Percentiles rank a stretch among this genome's conserved stretches.
Evolutionary conservation across 805 yeast species (phyloP).

Genomic region (Saturnispora dispora): DNA sequence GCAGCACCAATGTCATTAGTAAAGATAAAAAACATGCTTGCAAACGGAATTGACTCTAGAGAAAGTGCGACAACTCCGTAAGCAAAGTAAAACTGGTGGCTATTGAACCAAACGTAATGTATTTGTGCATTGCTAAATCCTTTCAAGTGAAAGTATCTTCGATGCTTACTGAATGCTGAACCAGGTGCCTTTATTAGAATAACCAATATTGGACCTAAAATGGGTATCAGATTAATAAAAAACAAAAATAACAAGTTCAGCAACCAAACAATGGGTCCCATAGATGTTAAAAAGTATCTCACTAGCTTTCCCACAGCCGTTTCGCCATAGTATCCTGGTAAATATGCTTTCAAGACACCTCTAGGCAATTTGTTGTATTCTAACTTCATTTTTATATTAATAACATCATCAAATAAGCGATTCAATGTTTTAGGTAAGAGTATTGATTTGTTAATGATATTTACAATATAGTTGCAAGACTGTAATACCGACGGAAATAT

Average conservation of each 20-base stretch:
- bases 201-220: conserved; percentile 49
- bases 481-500: conserved; percentile 24
- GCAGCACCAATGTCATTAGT: conserved; percentile 59
- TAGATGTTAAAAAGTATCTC: conserved; percentile 13
- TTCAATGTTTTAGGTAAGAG: conserved; percentile 26
- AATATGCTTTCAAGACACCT: conserved; percentile 18
- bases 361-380: conserved; percentile 18
- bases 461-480: conserved; percentile 24
- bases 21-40: conserved; percentile 44
- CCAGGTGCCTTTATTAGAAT: conserved; percentile 44
- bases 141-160: conserved; percentile 49
- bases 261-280: conserved; percentile 34
- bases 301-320: conserved; percentile 18
- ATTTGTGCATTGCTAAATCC: conserved; percentile 38
- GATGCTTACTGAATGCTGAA: conserved; percentile 43
- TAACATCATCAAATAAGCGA: conserved; percentile 26
- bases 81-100: conserved; percentile 29
- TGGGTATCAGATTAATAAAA: conserved; percentile 41
- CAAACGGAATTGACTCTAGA: conserved; percentile 46
- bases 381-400: conserved; percentile 16
- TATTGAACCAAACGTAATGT: conserved; percentile 28
- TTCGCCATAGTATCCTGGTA: conserved; percentile 23
- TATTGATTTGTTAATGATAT: conserved; percentile 22
- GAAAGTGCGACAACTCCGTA: conserved; percentile 46
- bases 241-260: conserved; percentile 29